These are phyloP conservation scores for Metschnikowia similis DNA, from an alignment of 805 yeast genomes.

Conservation along the genomic window DNA sequence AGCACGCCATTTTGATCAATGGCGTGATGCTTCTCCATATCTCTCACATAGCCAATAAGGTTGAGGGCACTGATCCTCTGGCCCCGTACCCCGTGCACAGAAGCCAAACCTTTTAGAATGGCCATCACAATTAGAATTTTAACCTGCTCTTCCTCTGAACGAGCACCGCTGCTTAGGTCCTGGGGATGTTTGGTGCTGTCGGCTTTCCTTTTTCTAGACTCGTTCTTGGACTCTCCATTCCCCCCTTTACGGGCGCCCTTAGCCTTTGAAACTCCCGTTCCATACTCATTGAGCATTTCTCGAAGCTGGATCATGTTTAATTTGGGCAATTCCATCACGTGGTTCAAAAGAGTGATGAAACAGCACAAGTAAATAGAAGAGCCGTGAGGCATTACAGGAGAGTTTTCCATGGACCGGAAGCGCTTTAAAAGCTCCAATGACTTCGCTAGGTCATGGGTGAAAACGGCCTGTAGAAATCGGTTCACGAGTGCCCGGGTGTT, in stretches of 20 bases:
- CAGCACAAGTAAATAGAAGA: constrained; percentile 11
- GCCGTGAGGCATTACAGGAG: not conserved
- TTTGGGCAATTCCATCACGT: not conserved
- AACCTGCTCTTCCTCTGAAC: not conserved
- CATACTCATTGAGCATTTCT: not conserved
- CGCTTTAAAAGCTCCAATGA: constrained; percentile 5
- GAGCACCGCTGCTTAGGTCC: not conserved
- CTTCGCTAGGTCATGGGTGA: constrained; percentile 6
- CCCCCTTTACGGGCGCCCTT: not conserved
- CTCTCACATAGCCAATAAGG: not conserved
- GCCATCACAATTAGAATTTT: not conserved
- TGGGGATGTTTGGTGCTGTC: too few relatives aligned
- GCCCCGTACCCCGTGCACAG: not conserved
- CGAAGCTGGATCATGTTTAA: constrained; percentile 1
- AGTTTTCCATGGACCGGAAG: constrained; percentile 4
- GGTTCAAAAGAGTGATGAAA: constrained; percentile 10
- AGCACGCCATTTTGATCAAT: not conserved
- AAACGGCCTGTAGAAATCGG: constrained; percentile 14
- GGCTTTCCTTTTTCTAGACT: too few relatives aligned
- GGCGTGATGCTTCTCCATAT: not conserved
- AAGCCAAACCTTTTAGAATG: not conserved
- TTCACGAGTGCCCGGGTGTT: constrained; percentile 11
- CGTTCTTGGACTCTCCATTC: too few relatives aligned
- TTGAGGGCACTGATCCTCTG: not conserved
- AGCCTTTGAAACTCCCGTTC: not conserved